These are phyloP conservation scores for Schizothecium vesticola DNA, from an alignment of 495 filamentous ascomycete species.

Conservation along the genomic window DNA sequence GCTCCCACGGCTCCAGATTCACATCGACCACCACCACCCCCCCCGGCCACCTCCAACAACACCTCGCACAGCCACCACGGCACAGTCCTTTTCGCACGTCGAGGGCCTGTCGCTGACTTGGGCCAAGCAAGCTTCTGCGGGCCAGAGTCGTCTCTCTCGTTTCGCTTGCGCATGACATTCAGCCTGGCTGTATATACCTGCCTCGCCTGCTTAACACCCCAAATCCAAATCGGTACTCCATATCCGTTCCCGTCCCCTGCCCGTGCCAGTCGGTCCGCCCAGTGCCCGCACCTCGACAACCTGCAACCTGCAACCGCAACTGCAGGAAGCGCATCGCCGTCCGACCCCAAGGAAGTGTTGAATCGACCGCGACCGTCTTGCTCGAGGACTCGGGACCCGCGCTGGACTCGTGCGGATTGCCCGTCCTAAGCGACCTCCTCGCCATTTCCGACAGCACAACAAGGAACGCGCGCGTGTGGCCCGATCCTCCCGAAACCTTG, in stretches of 20 bases:
- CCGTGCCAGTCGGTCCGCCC: background rate
- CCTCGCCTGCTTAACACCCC: no score
- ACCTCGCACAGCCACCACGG: background rate
- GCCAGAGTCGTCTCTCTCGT: background rate
- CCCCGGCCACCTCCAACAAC: no score
- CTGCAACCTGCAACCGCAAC: background rate
- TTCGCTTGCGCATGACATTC: background rate
- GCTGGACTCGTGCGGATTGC: background rate
- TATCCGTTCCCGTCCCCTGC: background rate
- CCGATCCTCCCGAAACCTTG: background rate
- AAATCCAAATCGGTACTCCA: conserved; percentile 5
- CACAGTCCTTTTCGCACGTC: background rate
- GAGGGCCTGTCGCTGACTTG: conserved; percentile 8
- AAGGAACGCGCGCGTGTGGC: background rate
- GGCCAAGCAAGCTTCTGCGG: background rate
- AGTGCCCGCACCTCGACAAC: background rate
- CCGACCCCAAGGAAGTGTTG: background rate
- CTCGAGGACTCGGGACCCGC: no score
- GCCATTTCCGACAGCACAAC: background rate
- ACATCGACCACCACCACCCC: no score
- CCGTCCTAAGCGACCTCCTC: background rate
- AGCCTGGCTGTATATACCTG: background rate
- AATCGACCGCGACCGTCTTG: no score
- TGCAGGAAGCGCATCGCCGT: background rate
- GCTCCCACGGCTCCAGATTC: no score